Evolutionary conservation across 2,329 filamentous ascomycete genomes (phyloP).

Genomic region (Paramyrothecium roridum): DNA sequence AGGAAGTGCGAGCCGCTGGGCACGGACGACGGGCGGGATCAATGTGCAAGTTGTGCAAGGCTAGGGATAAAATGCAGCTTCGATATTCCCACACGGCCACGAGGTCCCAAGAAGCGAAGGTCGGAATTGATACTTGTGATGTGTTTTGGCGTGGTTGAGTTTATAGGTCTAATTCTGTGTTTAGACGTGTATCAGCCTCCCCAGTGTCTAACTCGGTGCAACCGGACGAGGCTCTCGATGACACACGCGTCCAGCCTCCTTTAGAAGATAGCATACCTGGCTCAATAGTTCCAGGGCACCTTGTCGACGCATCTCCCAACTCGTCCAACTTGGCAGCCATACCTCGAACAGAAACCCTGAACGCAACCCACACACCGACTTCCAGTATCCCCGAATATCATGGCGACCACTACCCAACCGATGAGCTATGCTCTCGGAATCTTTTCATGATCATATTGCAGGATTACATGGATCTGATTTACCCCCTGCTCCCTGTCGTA

Average conservation of each 20-base stretch:
- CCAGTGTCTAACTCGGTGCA: too few relatives aligned
- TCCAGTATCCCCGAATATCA: constrained; percentile 2
- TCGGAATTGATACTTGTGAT: not conserved
- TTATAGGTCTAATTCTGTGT: too few relatives aligned
- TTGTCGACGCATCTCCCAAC: too few relatives aligned
- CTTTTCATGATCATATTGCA: constrained; percentile 16
- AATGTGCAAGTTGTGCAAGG: constrained; percentile 12
- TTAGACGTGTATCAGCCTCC: too few relatives aligned
- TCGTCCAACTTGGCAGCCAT: too few relatives aligned
- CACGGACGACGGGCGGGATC: not conserved
- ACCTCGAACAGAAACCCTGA: too few relatives aligned
- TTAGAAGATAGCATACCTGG: too few relatives aligned
- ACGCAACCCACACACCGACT: not conserved
- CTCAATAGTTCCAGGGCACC: too few relatives aligned
- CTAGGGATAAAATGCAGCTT: constrained; percentile 18
- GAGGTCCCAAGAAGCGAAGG: constrained; percentile 17
- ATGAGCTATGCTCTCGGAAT: constrained; percentile 19
- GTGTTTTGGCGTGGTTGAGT: too few relatives aligned
- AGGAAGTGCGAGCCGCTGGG: constrained; percentile 14
- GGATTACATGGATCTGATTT: constrained; percentile 20
- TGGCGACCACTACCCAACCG: constrained; percentile 11
- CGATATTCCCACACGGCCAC: constrained; percentile 15
- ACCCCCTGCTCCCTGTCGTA: constrained; percentile 19
- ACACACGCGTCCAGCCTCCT: too few relatives aligned
- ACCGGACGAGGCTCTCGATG: too few relatives aligned